Evolutionary conservation across 306 rosid species (phyloP), one percentile per base, ranked within the genome.

Genomic region (Medicago truncatula): DNA sequence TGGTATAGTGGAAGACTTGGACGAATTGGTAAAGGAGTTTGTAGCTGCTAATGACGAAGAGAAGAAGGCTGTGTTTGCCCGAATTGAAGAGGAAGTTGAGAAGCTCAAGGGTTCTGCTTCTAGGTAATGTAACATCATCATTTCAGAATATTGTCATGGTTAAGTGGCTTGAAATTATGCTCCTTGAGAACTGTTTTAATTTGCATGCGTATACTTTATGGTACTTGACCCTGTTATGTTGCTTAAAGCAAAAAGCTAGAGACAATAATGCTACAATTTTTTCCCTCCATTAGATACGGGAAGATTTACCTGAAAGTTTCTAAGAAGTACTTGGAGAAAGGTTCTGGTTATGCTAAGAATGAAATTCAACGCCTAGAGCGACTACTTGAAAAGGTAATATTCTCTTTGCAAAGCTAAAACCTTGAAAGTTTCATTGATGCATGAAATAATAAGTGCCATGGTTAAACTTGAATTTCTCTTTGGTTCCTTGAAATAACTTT

Each of bases 251-350:
- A 57, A 70, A 75, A 70, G 18, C 47, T 71, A 61, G 49, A 41
- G 46, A 46, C 40, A 7, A 39, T 68, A 3, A 65, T 36, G 41
- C 53, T 68, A 76, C 52, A 13, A 18, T 2, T 43, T 63, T 76
- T 23, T 40, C 12, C 5, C 50, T 34, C 23, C 60, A 73, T 61
- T 57, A 95, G 99, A 83, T 21, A 84, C 17, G 98, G 99, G 20
- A 96, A 90, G 89, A 87, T 96, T 44, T 96, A 96, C 86, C 9
- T 83, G 85, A 96, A 96, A 83, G 86, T 96, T 74, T 93, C 94
- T 81, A 92, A 89, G 84, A 92, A 77, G 67, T 56, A 68, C 63
- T 12, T 87, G 80, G 93, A 67, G 80, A 96, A 90, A 83, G 99
- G 99, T 71, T 78, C 87, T 36, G 96, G 88, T 61, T 96, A 96